These are phyloP conservation scores for Venturia nashicola DNA, from an alignment of 2,329 filamentous ascomycete genomes.

Conservation along the genomic window DNA sequence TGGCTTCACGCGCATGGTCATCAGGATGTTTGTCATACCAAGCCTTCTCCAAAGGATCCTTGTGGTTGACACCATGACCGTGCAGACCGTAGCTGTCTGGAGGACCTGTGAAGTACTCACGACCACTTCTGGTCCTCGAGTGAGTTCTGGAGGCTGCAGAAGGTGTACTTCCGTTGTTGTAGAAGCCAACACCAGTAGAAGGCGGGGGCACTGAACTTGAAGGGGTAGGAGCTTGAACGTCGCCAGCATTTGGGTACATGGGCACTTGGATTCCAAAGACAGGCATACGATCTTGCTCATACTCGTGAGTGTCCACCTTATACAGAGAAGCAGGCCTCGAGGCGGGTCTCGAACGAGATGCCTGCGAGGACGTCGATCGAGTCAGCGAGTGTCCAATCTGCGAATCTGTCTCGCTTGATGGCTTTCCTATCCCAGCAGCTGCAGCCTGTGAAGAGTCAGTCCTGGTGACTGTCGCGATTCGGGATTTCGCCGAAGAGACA, in stretches of 20 bases:
- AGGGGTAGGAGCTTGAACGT: constrained; percentile 90
- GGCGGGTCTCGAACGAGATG: constrained; percentile 31
- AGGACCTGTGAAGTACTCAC: constrained; percentile 57
- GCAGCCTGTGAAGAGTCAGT: constrained; percentile 84
- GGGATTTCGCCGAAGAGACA: constrained; percentile 66
- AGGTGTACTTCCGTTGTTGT: constrained; percentile 32
- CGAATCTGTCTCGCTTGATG: constrained; percentile 26
- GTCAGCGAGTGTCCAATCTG: constrained; percentile 17
- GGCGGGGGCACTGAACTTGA: constrained; percentile 38
- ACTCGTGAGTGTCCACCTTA: constrained; percentile 30
- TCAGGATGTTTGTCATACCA: constrained; percentile 93
- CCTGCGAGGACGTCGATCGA: constrained; percentile 34
- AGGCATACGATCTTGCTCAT: constrained; percentile 75
- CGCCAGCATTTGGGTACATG: constrained; percentile 84
- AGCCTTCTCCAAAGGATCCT: constrained; percentile 76
- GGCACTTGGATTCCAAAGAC: constrained; percentile 88
- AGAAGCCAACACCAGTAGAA: constrained; percentile 38
- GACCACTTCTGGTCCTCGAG: constrained; percentile 58
- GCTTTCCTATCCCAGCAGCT: constrained; percentile 67
- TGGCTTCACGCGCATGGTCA: constrained; percentile 59
- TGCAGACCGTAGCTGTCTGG: constrained; percentile 90
- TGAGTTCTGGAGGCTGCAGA: constrained; percentile 37
- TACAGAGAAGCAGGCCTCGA: constrained; percentile 44
- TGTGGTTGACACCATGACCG: constrained; percentile 64
- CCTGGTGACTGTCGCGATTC: constrained; percentile 72